Conservation (phyloP, 75 land plant species). For the Gnetum montanum region DNA sequence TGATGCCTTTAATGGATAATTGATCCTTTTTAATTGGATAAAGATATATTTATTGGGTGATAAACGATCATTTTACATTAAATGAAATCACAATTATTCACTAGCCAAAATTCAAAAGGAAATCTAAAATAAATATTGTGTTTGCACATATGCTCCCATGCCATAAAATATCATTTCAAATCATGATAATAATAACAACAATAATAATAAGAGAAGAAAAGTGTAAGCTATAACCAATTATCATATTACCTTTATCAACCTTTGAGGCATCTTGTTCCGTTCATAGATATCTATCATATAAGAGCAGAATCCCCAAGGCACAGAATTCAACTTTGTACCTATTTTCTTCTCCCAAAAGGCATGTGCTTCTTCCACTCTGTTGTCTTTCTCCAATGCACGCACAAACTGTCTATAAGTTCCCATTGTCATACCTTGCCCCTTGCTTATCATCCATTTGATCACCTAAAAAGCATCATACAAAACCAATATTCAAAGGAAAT, state of each 20-base stretch:
- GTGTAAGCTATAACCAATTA: no score
- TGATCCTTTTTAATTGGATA: no score
- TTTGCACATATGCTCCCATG: no score
- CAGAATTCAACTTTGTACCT: slow-evolving; percentile 53
- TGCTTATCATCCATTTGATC: slow-evolving; percentile 92
- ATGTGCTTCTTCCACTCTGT: slow-evolving; percentile 84
- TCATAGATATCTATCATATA: slow-evolving; percentile 66
- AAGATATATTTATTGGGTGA: no score
- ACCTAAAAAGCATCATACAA: slow-evolving; percentile 28
- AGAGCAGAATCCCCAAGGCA: slow-evolving; percentile 64
- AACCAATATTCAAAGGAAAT: background rate
- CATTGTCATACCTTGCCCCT: slow-evolving; percentile 84
- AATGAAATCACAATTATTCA: no score
- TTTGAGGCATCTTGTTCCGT: slow-evolving; percentile 61
- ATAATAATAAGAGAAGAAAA: no score
- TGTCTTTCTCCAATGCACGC: slow-evolving; percentile 71
- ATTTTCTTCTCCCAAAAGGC: slow-evolving; percentile 56
- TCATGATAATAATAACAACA: no score
- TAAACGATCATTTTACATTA: no score
- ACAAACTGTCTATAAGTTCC: slow-evolving; percentile 63
- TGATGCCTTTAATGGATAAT: no score
- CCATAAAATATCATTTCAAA: no score
- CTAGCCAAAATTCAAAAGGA: no score
- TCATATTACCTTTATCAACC: slow-evolving; percentile 52
- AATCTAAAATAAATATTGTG: no score